Percentiles rank a stretch among this genome's conserved stretches.
phyloP scores from a whole-genome alignment of 2,329 filamentous ascomycete species.

The Ilyonectria robusta region DNA sequence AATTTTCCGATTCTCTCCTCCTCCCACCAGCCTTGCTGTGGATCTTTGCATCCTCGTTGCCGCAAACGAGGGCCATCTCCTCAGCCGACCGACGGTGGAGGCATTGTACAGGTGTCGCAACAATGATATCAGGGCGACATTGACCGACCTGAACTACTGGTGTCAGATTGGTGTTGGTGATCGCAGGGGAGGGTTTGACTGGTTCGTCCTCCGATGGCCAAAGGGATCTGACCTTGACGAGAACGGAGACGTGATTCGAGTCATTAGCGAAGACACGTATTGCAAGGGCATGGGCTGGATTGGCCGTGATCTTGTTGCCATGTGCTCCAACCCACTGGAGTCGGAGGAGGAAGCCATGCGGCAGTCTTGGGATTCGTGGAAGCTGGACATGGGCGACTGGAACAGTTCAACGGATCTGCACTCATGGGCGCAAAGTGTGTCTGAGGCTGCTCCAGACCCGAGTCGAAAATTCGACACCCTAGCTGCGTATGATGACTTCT shows the following conservation, averaged over 20 bases:
- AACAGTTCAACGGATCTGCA: conserved; percentile 58
- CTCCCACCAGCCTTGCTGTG: conserved; percentile 77
- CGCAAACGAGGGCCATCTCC: conserved; percentile 88
- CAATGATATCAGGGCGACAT: conserved; percentile 82
- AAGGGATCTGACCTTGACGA: conserved; percentile 78
- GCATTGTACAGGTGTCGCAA: conserved; percentile 79
- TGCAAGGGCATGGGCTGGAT: conserved; percentile 83
- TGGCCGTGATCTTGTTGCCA: conserved; percentile 69
- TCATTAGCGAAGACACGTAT: conserved; percentile 88
- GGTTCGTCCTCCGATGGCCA: conserved; percentile 87
- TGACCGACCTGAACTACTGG: conserved; percentile 94
- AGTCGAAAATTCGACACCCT: conserved; percentile 57
- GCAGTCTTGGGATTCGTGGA: conserved; percentile 78
- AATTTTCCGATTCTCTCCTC: conserved; percentile 81
- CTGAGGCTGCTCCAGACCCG: conserved; percentile 25
- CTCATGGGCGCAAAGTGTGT: conserved; percentile 54
- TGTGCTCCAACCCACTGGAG: conserved; percentile 53
- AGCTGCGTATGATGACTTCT: conserved; percentile 66
- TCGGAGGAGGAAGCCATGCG: conserved; percentile 74
- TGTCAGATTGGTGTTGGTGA: conserved; percentile 97
- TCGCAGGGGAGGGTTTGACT: conserved; percentile 87
- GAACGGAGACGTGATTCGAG: conserved; percentile 77
- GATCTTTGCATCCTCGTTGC: conserved; percentile 88
- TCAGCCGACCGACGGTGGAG: conserved; percentile 76
- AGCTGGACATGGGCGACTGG: conserved; percentile 74